Evolutionary conservation across 75 land plant genomes (phyloP).

Genomic region (Sequoiadendron giganteum): DNA sequence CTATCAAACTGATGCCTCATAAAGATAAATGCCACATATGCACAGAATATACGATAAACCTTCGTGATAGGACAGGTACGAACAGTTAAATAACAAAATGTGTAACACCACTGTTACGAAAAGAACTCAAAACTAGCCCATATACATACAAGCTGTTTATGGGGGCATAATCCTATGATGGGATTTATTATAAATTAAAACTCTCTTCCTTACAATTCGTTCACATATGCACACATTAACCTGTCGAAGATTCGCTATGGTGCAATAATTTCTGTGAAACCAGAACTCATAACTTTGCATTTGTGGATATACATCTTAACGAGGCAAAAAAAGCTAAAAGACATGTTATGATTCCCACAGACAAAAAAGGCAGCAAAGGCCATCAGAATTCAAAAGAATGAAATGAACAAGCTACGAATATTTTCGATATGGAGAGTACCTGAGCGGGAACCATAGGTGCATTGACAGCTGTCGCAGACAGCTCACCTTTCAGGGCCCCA

Average conservation of each 20-base stretch:
- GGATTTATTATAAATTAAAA: background rate
- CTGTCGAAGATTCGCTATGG: background rate
- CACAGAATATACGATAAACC: background rate
- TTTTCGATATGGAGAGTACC: conserved; percentile 22
- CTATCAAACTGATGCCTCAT: background rate
- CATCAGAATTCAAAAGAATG: background rate
- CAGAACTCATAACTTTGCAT: no score
- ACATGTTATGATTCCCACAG: background rate
- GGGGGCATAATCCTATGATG: background rate
- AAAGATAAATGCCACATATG: background rate
- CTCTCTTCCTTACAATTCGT: background rate
- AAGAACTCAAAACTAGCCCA: background rate
- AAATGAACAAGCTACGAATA: background rate
- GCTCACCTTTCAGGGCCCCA: conserved; percentile 76
- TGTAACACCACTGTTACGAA: background rate
- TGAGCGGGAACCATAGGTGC: conserved; percentile 83
- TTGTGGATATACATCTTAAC: no score
- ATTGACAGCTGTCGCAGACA: conserved; percentile 81
- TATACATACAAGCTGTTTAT: background rate
- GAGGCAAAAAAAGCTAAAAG: background rate
- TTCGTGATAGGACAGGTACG: background rate
- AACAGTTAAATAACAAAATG: background rate
- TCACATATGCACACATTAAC: no score
- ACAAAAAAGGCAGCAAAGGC: background rate
- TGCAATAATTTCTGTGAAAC: no score